Evolutionary conservation across 768 basidiomycete genomes (phyloP), one percentile per base, ranked within the genome.

Genomic region (Boletus barrowsii): DNA sequence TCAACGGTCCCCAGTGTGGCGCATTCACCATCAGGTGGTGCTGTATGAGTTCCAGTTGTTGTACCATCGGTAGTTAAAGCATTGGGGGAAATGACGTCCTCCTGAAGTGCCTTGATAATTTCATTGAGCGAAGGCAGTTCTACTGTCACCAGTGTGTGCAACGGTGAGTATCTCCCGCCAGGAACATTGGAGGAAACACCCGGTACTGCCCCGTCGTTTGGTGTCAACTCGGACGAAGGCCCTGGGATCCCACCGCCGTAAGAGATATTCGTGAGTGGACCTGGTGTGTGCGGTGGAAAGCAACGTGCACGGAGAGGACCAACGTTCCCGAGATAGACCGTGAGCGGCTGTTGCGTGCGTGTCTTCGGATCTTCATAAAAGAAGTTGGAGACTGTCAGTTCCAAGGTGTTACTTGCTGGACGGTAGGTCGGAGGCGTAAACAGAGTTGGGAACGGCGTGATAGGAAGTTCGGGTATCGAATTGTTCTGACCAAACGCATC

Each of bases 361-460:
- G 83, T 82, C 64, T 82, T 82, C 24, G 83, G 83, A 60, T 93
- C 81, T 49, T 86, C 80, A 62, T 88, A 91, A 68, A 90, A 93
- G 74, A 93, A 94, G 68, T 93, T 89, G 49, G 91, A 89, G 13
- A 94, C 86, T 0, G 88, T 88, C 56, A 97, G 70, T 63, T 94
- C 90, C 55, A 97, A 76, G 0, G 84, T 83, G 70, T 93, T 87
- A 56, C 80, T 81, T 39, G 79, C 72, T 22, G 83, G 83, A 35
- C 86, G 82, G 68, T 90, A 91, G 42, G 78, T 75, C 3, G 93
- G 94, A 8, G 88, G 78, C 10, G 86, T 87, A 67, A 93, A 88
- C 15, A 95, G 72, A 6, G 88, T 90, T 0, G 94, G 94, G 72
- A 94, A 90, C 1, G 94, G 93, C 0, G 93, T 93, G 59, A 97